phyloP scores from a whole-genome alignment of 495 filamentous ascomycete species.

The Lasiosphaeriaceae sp. region DNA sequence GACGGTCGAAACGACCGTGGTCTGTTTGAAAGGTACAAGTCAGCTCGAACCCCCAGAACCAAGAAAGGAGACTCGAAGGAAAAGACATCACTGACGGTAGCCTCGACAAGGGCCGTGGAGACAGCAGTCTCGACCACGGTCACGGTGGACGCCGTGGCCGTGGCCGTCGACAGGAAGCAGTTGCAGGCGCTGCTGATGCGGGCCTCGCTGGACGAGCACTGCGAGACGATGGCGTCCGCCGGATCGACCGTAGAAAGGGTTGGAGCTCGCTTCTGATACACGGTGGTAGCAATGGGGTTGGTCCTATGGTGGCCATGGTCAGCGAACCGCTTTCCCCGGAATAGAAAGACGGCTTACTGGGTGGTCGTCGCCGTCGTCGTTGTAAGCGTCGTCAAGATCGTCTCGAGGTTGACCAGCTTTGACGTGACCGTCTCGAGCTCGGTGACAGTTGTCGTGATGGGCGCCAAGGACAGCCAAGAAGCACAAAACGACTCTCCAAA shows the following conservation, averaged over 20 bases:
- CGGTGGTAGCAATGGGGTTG: constrained; percentile 4
- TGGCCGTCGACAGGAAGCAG: constrained; percentile 16
- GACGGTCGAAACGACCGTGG: constrained; percentile 9
- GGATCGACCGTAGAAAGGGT: neutral
- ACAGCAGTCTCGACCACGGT: constrained; percentile 7
- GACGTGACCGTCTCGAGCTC: constrained; percentile 12
- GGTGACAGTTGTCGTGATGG: constrained; percentile 18
- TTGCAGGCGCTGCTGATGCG: constrained; percentile 23
- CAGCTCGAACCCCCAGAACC: neutral
- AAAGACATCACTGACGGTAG: neutral
- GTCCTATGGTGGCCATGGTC: neutral
- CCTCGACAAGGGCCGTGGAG: constrained; percentile 11
- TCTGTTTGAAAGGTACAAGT: neutral
- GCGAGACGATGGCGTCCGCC: constrained; percentile 8
- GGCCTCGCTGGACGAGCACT: constrained; percentile 7
- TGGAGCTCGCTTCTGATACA: constrained; percentile 9
- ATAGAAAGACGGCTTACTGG: constrained; percentile 2
- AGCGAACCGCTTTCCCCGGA: neutral
- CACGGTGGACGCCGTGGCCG: constrained; percentile 16
- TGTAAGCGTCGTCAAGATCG: constrained; percentile 7
- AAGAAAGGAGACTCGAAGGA: neutral
- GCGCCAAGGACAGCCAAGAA: constrained; percentile 14
- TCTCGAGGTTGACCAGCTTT: constrained; percentile 12
- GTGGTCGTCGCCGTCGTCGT: constrained; percentile 13
- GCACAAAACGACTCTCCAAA: constrained; percentile 20